Percentiles rank a stretch among this genome's conserved stretches.
These are phyloP conservation scores for Calonectria hongkongensis DNA, from an alignment of 2,329 filamentous ascomycete species.

Conservation along the genomic window DNA sequence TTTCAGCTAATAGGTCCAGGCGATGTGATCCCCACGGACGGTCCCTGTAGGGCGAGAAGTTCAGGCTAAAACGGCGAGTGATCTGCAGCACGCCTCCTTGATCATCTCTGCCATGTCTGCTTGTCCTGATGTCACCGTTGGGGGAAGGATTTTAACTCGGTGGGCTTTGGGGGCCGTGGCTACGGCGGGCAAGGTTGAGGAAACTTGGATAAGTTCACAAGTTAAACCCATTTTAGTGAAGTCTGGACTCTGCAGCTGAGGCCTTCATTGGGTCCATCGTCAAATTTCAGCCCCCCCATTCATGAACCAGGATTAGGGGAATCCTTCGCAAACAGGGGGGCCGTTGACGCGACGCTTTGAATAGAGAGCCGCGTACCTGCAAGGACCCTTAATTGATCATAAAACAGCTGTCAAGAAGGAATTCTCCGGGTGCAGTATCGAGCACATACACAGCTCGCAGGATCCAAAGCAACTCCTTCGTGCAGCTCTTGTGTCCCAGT, in stretches of 20 bases:
- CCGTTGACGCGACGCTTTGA: neutral
- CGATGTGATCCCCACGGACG: constrained; percentile 47
- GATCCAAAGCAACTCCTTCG: neutral
- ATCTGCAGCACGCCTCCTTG: constrained; percentile 14
- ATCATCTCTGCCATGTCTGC: neutral
- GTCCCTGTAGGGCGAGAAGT: constrained; percentile 23
- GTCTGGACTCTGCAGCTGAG: neutral
- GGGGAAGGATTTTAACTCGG: neutral
- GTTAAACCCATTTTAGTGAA: neutral
- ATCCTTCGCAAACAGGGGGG: neutral
- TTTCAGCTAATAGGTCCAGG: constrained; percentile 31
- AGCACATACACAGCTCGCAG: neutral
- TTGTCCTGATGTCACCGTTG: neutral
- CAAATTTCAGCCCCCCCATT: constrained; percentile 17
- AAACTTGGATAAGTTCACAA: neutral
- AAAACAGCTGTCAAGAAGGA: neutral
- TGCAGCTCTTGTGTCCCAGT: no score
- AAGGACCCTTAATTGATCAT: constrained; percentile 11
- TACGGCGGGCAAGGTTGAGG: neutral
- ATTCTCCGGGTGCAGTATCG: neutral
- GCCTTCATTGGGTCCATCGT: constrained; percentile 22
- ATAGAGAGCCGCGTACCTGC: neutral
- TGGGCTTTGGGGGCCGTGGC: neutral
- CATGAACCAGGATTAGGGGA: neutral
- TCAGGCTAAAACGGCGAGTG: neutral